Percentiles rank a stretch among this genome's conserved stretches.
These are phyloP conservation scores for Sistotremastrum suecicum DNA, from an alignment of 768 basidiomycete species.

Conservation along the genomic window DNA sequence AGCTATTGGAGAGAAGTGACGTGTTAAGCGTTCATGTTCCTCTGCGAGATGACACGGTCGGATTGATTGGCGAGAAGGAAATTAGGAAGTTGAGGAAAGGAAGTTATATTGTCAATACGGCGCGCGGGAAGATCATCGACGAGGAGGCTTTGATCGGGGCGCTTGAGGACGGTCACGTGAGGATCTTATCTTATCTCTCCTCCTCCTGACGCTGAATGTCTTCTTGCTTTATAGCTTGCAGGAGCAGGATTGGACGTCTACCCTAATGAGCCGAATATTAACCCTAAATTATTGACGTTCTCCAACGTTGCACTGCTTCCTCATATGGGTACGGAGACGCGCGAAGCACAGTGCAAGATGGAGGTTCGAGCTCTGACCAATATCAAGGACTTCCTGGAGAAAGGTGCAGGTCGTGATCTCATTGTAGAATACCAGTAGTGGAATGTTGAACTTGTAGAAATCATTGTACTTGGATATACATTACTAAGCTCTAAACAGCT, in stretches of 20 bases:
- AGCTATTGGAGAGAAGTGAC: slow-evolving; percentile 58
- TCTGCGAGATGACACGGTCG: slow-evolving; percentile 56
- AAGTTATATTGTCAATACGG: slow-evolving; percentile 72
- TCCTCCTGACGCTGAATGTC: not conserved
- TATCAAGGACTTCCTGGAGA: slow-evolving; percentile 51
- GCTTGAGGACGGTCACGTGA: slow-evolving; percentile 75
- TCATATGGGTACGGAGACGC: slow-evolving; percentile 84
- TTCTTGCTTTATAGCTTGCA: slow-evolving; percentile 34
- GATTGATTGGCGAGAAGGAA: slow-evolving; percentile 59
- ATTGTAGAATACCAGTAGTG: slow-evolving; percentile 33
- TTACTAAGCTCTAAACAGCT: no score
- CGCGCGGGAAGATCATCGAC: slow-evolving; percentile 82
- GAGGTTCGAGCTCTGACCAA: slow-evolving; percentile 76
- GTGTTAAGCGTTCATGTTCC: slow-evolving; percentile 83
- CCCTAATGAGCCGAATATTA: slow-evolving; percentile 71
- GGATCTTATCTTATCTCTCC: slow-evolving; percentile 16
- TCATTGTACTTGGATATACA: no score
- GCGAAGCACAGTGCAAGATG: slow-evolving; percentile 70
- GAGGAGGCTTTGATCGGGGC: slow-evolving; percentile 79
- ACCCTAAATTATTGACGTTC: slow-evolving; percentile 67
- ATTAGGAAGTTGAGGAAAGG: slow-evolving; percentile 69
- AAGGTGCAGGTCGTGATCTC: slow-evolving; percentile 51
- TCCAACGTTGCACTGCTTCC: slow-evolving; percentile 77
- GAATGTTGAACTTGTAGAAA: no score
- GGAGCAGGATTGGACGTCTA: slow-evolving; percentile 79